Conservation (phyloP, 371 early-diverging fungal genomes). For the Rhizopus sp. region DNA sequence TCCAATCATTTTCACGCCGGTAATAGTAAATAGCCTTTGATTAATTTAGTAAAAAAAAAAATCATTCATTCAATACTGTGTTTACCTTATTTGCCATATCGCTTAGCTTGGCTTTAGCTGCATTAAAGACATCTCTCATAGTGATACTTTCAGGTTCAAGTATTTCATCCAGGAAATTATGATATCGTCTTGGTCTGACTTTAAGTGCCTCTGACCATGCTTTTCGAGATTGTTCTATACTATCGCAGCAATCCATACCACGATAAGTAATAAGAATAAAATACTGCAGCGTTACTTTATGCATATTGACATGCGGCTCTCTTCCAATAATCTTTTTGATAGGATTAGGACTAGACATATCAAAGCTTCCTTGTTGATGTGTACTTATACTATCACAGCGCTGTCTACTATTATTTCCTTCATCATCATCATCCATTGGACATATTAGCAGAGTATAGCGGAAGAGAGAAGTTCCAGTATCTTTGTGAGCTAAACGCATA, state of each 20-base stretch:
- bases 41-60: neutral
- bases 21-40: slow-evolving; percentile 29
- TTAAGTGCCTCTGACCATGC: slow-evolving; percentile 27
- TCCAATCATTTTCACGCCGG: slow-evolving; percentile 41
- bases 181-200: slow-evolving; percentile 20
- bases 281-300: slow-evolving; percentile 29
- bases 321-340: slow-evolving; percentile 9
- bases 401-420: slow-evolving; percentile 4
- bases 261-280: slow-evolving; percentile 38
- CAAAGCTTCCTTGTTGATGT: slow-evolving; percentile 27
- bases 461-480: slow-evolving; percentile 14
- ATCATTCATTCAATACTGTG: neutral
- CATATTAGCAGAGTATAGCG: slow-evolving; percentile 32
- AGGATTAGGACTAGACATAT: slow-evolving; percentile 14
- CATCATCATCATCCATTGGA: slow-evolving; percentile 8
- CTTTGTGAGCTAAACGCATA: neutral
- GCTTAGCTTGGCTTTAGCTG: slow-evolving; percentile 37
- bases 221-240: slow-evolving; percentile 7
- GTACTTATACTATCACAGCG: slow-evolving; percentile 15
- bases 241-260: slow-evolving; percentile 27
- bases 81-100: slow-evolving; percentile 36
- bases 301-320: neutral
- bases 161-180: slow-evolving; percentile 29
- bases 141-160: slow-evolving; percentile 25
- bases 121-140: slow-evolving; percentile 29